phyloP scores from a whole-genome alignment of 2,329 filamentous ascomycete species.

The Xylariomycetidae sp. region DNA sequence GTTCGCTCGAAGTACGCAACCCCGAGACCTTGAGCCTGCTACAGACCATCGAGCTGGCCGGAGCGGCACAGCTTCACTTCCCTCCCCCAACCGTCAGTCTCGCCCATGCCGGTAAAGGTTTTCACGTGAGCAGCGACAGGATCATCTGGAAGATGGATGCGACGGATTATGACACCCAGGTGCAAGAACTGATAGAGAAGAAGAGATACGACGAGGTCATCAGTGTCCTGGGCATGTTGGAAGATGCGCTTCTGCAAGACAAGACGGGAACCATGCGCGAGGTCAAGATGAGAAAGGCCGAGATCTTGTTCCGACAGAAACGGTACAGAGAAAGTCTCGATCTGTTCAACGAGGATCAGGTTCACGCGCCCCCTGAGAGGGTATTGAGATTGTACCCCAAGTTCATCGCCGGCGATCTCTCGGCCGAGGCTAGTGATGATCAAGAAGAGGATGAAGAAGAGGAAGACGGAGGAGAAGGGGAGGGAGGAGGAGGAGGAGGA shows the following conservation, averaged over 20 bases:
- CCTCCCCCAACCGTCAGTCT: constrained; percentile 88
- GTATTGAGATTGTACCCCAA: constrained; percentile 82
- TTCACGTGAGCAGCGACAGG: constrained; percentile 86
- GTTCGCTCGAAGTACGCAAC: constrained; percentile 84
- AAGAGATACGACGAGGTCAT: constrained; percentile 85
- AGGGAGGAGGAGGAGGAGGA: constrained; percentile 30
- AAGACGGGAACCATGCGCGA: constrained; percentile 78
- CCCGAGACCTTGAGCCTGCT: constrained; percentile 86
- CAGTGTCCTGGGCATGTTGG: constrained; percentile 81
- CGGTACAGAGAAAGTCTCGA: constrained; percentile 86
- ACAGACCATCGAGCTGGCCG: constrained; percentile 77
- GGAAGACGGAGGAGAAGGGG: constrained; percentile 34
- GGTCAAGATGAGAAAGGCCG: constrained; percentile 88
- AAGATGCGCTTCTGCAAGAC: constrained; percentile 82
- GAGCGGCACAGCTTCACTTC: constrained; percentile 81
- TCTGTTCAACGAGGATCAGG: constrained; percentile 77
- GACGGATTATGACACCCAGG: constrained; percentile 84
- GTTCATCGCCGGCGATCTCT: constrained; percentile 77
- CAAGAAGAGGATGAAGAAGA: constrained; percentile 42
- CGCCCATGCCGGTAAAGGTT: constrained; percentile 94
- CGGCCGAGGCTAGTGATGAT: constrained; percentile 39
- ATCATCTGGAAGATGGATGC: constrained; percentile 96
- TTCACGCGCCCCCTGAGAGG: constrained; percentile 82
- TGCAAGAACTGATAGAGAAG: constrained; percentile 72
- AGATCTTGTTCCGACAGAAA: constrained; percentile 73